Conservation (phyloP, 148 eudicot genomes). For the Rhododendron mucronatum region DNA sequence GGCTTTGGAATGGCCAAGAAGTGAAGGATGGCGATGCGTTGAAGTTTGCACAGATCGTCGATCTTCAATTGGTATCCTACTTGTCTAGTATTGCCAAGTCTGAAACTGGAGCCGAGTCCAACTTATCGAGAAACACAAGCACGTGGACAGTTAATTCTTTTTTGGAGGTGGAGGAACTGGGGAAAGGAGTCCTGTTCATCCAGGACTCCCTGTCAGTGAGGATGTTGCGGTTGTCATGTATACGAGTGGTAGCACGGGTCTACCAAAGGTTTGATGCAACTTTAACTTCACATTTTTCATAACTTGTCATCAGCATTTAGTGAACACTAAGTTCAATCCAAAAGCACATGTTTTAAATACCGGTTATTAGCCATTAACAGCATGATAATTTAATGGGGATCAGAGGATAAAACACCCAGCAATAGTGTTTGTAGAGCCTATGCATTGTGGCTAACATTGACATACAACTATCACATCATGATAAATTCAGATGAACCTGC, state of each 20-base stretch:
- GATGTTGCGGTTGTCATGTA: conserved; percentile 96
- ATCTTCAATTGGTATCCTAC: no score
- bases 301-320: not conserved
- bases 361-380: not conserved
- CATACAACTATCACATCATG: not conserved
- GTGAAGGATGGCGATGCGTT: no score
- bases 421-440: not conserved
- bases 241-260: conserved; percentile 98
- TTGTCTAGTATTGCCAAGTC: no score
- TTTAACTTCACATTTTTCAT: not conserved
- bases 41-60: no score
- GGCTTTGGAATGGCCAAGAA: no score
- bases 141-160: conserved; percentile 55
- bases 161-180: conserved; percentile 72
- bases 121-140: conserved; percentile 23
- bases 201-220: conserved; percentile 67
- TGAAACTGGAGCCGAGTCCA: conserved; percentile 36
- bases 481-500: not conserved
- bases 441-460: not conserved
- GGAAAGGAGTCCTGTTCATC: conserved; percentile 47
- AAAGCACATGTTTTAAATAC: not conserved
- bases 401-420: not conserved
- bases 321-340: not conserved
- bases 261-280: conserved; percentile 57
- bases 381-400: not conserved